Evolutionary conservation across 2,329 filamentous ascomycete genomes (phyloP).

Genomic region (Fusarium oxysporum): DNA sequence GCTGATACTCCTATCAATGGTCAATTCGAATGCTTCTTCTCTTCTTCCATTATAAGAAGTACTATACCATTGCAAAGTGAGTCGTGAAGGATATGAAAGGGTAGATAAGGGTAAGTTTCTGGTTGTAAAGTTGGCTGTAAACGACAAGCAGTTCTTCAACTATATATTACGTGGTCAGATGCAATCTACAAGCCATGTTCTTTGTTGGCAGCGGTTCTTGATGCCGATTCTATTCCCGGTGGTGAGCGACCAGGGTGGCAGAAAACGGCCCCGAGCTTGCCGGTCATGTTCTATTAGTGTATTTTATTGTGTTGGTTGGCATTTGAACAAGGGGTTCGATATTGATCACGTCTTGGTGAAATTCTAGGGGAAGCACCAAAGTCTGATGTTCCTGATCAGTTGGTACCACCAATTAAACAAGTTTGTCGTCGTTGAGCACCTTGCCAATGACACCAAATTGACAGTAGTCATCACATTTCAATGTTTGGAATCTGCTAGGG

Average conservation of each 20-base stretch:
- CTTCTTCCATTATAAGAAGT: background rate
- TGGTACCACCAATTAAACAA: background rate
- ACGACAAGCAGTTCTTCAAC: background rate
- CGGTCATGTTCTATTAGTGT: background rate
- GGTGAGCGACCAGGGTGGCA: background rate
- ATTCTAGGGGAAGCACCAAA: background rate
- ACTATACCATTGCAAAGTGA: background rate
- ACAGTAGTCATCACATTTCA: background rate
- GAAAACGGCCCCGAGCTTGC: background rate
- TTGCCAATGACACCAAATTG: background rate
- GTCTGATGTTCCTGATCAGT: background rate
- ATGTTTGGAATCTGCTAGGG: background rate
- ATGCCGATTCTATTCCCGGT: background rate
- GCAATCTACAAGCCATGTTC: background rate
- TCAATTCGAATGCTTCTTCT: background rate
- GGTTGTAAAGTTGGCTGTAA: background rate
- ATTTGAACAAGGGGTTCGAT: background rate
- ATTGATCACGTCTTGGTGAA: background rate
- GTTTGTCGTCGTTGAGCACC: background rate
- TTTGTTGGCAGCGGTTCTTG: background rate
- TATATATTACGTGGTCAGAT: background rate
- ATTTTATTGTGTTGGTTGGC: background rate
- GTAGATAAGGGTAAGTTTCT: background rate
- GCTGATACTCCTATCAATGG: background rate
- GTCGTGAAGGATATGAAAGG: background rate